Conservation (phyloP, 2,329 filamentous ascomycete species). For the Aureobasidium sp. region DNA sequence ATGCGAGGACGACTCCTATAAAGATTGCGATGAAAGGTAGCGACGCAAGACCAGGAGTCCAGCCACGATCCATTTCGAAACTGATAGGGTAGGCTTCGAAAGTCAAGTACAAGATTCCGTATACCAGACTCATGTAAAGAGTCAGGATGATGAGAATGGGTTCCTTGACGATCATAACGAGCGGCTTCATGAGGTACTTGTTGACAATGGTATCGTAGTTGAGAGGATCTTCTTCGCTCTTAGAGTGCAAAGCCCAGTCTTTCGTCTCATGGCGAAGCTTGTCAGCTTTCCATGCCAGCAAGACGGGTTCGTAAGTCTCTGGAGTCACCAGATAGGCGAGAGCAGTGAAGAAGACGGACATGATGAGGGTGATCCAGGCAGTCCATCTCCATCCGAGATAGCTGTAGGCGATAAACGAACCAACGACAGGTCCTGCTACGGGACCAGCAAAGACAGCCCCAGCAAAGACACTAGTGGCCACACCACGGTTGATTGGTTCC, state of each 20-base stretch:
- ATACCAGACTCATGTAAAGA: slow-evolving; percentile 25
- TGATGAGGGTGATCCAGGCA: slow-evolving; percentile 23
- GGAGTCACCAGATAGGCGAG: slow-evolving; percentile 37
- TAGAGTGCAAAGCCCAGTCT: slow-evolving; percentile 40
- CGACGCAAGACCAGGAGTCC: slow-evolving; percentile 30
- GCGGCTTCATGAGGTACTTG: slow-evolving; percentile 14
- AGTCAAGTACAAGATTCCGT: slow-evolving; percentile 36
- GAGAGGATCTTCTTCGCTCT: slow-evolving; percentile 13
- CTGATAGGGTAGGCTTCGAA: slow-evolving; percentile 38
- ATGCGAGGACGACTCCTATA: slow-evolving; percentile 27
- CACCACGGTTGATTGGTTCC: slow-evolving; percentile 31
- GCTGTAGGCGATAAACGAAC: slow-evolving; percentile 21
- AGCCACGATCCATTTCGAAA: slow-evolving; percentile 31
- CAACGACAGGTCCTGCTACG: slow-evolving; percentile 19
- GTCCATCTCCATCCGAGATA: slow-evolving; percentile 26
- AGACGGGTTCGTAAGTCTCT: slow-evolving; percentile 42
- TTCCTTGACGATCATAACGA: slow-evolving; percentile 18
- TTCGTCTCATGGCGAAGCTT: slow-evolving; percentile 38
- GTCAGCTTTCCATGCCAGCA: slow-evolving; percentile 39
- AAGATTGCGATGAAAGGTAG: slow-evolving; percentile 32
- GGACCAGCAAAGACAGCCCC: slow-evolving; percentile 25
- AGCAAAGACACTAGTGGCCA: slow-evolving; percentile 24
- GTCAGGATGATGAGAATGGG: slow-evolving; percentile 17
- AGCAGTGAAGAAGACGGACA: slow-evolving; percentile 32
- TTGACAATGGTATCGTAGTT: slow-evolving; percentile 5